Evolutionary conservation across 257 asterid species (phyloP).

Genomic region (Salvia rosmarinus): DNA sequence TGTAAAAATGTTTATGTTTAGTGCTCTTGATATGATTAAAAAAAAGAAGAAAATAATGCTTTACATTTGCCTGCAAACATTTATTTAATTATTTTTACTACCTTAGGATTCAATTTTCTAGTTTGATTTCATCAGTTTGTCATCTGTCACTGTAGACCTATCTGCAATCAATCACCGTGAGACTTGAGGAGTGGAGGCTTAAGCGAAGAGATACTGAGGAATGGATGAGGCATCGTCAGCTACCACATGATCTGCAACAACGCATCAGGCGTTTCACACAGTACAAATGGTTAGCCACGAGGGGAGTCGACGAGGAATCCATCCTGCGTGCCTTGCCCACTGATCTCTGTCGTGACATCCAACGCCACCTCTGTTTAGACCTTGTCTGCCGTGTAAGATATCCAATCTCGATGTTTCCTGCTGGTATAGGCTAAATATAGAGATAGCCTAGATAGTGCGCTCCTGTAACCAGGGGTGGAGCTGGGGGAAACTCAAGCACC

Average conservation of each 20-base stretch:
- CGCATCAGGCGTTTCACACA: constrained; percentile 77
- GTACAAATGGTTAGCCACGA: constrained; percentile 84
- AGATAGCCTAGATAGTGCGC: no score
- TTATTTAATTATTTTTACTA: no score
- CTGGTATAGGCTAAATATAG: background rate
- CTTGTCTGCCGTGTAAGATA: constrained; percentile 81
- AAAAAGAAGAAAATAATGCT: no score
- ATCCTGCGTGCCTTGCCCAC: constrained; percentile 70
- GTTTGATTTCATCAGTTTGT: background rate
- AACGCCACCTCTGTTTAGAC: constrained; percentile 83
- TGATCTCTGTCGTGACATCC: constrained; percentile 86
- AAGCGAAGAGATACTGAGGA: constrained; percentile 88
- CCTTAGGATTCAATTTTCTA: background rate
- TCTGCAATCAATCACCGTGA: constrained; percentile 86
- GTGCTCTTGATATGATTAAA: no score
- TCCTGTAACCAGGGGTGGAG: no score
- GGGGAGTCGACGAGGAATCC: constrained; percentile 86
- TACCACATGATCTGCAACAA: constrained; percentile 64
- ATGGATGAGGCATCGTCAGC: constrained; percentile 94
- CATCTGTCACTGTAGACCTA: constrained; percentile 55
- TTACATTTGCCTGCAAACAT: no score
- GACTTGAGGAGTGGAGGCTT: constrained; percentile 95
- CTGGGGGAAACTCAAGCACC: no score
- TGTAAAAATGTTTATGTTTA: no score
- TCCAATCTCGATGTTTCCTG: background rate